Evolutionary conservation across 1,139 yeast species (phyloP), one percentile per base, ranked within the genome.

Genomic region (Debaryomyces singareniensis): DNA sequence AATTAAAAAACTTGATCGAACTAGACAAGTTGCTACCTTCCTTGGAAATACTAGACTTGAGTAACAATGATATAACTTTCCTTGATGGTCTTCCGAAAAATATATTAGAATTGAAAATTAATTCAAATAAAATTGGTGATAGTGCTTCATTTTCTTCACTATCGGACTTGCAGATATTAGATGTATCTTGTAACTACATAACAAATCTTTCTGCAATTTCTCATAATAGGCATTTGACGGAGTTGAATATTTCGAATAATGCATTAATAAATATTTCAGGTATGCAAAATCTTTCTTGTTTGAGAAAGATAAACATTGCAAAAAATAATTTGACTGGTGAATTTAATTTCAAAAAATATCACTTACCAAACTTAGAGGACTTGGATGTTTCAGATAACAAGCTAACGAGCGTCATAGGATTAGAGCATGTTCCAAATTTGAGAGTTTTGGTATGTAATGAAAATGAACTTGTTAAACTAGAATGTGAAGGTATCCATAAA

Each of bases 11-110:
- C 31, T 47, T 74, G n/a, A 61, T 64, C 29, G 75, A 66, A 32
- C 51, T 75, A 21, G 53, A 61, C 25, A 44, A 47, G 21, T 63
- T 72, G 34, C 53, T 71, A 21, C 80, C 80, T 0, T 53, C 58
- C 27, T 44, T 73, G 27, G 44, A 51, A 31, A 47, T 43, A 18
- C 34, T 71, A 4, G 58, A 70, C 43, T 53, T 71, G 11, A 58
- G 73, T 0, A 35, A 52, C 20, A 75, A 75, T 47, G 40, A 48
- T 9, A 46, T 75, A n/a, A 52, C 57, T 18, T 72, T 55, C 39
- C 49, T 68, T 16, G 68, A 65, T 24, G 81, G 79, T 0, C 42
- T 74, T 12, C 78, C 79, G 0, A 37, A 34, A 5, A 38, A 42
- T 1, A 38, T 68, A 2, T 58, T 68, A 35, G 53, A 55, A 21